Evolutionary conservation across 306 rosid genomes (phyloP).

Genomic region (Sphenostylis stenocarpa): DNA sequence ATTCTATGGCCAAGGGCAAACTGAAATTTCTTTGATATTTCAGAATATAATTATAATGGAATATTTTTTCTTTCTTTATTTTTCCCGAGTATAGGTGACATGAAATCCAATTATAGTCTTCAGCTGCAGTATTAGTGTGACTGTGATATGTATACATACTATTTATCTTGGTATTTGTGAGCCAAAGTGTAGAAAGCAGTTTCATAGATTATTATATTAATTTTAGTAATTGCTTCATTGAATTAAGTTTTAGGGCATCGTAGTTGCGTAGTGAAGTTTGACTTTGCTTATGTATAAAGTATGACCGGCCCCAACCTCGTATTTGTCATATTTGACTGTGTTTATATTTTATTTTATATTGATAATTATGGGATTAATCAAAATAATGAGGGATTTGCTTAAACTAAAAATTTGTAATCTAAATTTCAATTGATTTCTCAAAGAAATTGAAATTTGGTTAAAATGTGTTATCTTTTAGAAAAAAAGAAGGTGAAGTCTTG

Average conservation of each 20-base stretch:
- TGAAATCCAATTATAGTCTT: conserved; percentile 26
- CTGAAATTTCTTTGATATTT: conserved; percentile 66
- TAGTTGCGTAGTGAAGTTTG: conserved; percentile 18
- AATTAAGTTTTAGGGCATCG: background rate
- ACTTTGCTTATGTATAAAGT: background rate
- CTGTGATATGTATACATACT: conserved; percentile 26
- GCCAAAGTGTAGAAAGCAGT: conserved; percentile 31
- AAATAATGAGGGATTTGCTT: no score
- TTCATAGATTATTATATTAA: conserved; percentile 25
- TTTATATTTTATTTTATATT: background rate
- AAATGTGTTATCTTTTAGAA: no score
- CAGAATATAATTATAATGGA: background rate
- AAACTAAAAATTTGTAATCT: no score
- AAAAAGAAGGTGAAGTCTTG: no score
- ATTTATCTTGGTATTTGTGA: conserved; percentile 29
- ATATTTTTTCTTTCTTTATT: background rate
- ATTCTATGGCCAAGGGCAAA: conserved; percentile 66
- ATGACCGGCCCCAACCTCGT: background rate
- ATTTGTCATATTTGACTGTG: background rate
- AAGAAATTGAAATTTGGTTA: no score
- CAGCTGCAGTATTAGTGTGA: conserved; percentile 8
- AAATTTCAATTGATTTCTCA: no score
- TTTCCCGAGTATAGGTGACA: conserved; percentile 26
- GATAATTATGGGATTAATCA: background rate
- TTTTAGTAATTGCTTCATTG: conserved; percentile 17